These are phyloP conservation scores for Trichophyton mentagrophytes DNA, from an alignment of 2,329 filamentous ascomycete species.

Conservation along the genomic window DNA sequence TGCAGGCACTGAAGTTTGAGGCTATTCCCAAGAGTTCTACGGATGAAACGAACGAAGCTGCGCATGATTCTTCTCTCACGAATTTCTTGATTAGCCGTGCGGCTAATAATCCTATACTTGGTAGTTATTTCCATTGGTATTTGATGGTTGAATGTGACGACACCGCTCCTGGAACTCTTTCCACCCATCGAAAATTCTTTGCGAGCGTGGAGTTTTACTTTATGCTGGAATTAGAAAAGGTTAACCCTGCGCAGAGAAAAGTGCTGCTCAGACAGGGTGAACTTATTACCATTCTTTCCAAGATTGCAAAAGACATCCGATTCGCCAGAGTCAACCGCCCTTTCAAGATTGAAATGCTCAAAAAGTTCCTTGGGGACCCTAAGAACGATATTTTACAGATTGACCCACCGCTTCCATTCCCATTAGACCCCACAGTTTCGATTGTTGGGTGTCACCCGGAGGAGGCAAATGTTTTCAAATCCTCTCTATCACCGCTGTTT, in stretches of 20 bases:
- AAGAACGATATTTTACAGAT: conserved; percentile 79
- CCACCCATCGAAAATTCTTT: conserved; percentile 71
- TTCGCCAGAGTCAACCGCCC: conserved; percentile 63
- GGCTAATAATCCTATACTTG: conserved; percentile 74
- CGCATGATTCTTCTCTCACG: conserved; percentile 70
- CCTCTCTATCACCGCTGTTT: conserved; percentile 79
- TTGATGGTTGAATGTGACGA: conserved; percentile 96
- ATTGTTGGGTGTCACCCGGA: conserved; percentile 71
- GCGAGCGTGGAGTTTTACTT: conserved; percentile 92
- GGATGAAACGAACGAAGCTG: conserved; percentile 44
- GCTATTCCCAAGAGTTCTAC: conserved; percentile 52
- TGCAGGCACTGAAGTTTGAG: conserved; percentile 92
- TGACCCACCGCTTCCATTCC: conserved; percentile 74
- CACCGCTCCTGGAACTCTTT: conserved; percentile 57
- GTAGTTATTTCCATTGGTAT: conserved; percentile 97
- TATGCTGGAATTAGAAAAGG: conserved; percentile 71
- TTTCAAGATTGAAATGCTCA: conserved; percentile 71
- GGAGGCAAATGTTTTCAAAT: conserved; percentile 88
- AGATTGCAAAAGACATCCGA: conserved; percentile 79
- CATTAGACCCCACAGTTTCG: conserved; percentile 70
- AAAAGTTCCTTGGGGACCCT: conserved; percentile 70
- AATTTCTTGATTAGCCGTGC: conserved; percentile 81
- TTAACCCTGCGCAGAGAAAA: conserved; percentile 60
- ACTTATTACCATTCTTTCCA: conserved; percentile 72
- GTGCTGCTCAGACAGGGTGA: conserved; percentile 77